Base-by-base conservation (phyloP, 2,329 filamentous ascomycete species). In the Cladosporium sp. region DNA sequence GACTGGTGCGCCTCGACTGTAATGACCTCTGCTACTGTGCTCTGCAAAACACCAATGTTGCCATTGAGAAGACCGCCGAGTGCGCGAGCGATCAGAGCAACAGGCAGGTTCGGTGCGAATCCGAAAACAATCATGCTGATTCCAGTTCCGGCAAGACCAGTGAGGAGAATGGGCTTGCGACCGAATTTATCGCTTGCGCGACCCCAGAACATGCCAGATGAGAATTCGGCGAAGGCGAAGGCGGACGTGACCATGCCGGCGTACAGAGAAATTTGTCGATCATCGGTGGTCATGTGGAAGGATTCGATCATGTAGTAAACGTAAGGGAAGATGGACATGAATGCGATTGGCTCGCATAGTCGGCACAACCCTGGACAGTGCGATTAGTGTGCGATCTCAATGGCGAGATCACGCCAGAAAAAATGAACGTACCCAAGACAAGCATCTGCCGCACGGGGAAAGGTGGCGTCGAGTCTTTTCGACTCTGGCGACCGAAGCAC, bases 261-360 rank as follows among this genome's bases (percentile, higher is more conserved):
- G 69, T 96, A 97, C 51, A 96, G 82, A 12, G 91, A 88, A 60
- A 96, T 95, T 66, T 87, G 83, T 61, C 80, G 84, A 56, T 86
- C 77, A 65, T 90, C 83, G 41, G 88, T 77, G 56, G 90, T 88
- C 66, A 96, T 85, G 63, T 88, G 78, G 71, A 97, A 97, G 55
- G 90, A 89, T 63, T 90, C 79, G 61, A 97, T 86, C 93, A 99
- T 97, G 75, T 88, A 92, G 75, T 96, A 97, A 61, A 95, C 90
- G 70, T 97, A 99, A 1, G 93, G 93, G 68, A 99, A 97, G 61
- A 97, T 96, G 48, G 91, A 96, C 89, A 96, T 97, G 78, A 99
- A 97, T 5, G 93, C 93, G 69, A 99, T 97, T 47, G 93, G 93
- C 69, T 99, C 93, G 77, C 90, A 96, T 75, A 99, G 92, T 65